Percentiles rank a stretch among this genome's conserved stretches.
phyloP scores from a whole-genome alignment of 2,329 filamentous ascomycete genomes.

The Stemphylium vesicarium region DNA sequence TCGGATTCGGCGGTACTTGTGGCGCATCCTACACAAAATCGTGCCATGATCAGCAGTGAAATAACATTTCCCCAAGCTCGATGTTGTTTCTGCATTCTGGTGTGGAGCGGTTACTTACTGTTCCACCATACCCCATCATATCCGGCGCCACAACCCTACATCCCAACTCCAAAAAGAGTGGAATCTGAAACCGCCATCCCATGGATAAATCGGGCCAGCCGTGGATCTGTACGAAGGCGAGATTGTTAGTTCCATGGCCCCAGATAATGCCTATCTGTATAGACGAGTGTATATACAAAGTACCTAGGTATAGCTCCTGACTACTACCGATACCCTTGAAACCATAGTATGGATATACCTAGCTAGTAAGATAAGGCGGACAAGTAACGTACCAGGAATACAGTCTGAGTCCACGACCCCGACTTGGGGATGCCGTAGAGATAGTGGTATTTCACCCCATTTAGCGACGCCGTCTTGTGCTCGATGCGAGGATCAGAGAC shows the following conservation, averaged over 20 bases:
- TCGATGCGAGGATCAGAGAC: slow-evolving; percentile 71
- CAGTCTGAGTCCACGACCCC: slow-evolving; percentile 56
- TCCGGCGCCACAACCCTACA: slow-evolving; percentile 84
- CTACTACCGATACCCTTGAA: too few species aligned
- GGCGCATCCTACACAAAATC: slow-evolving; percentile 47
- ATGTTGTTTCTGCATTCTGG: not conserved
- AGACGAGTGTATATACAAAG: too few species aligned
- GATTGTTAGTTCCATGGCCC: too few species aligned
- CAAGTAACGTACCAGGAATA: slow-evolving; percentile 58
- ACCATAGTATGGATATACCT: too few species aligned
- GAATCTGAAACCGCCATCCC: slow-evolving; percentile 91
- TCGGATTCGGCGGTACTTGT: slow-evolving; percentile 64
- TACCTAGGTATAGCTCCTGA: too few species aligned
- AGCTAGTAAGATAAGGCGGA: not conserved
- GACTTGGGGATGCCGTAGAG: slow-evolving; percentile 57
- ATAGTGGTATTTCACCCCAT: slow-evolving; percentile 73
- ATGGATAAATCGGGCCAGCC: slow-evolving; percentile 84
- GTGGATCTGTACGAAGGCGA: slow-evolving; percentile 61
- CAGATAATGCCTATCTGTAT: too few species aligned
- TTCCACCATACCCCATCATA: slow-evolving; percentile 84
- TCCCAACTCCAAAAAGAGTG: slow-evolving; percentile 72
- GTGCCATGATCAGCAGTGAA: not conserved
- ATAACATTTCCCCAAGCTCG: too few species aligned
- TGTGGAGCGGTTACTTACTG: slow-evolving; percentile 52
- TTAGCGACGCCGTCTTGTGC: slow-evolving; percentile 67